Evolutionary conservation across 2,329 filamentous ascomycete genomes (phyloP), one percentile per base, ranked within the genome.

Genomic region (Polychaeton citri): DNA sequence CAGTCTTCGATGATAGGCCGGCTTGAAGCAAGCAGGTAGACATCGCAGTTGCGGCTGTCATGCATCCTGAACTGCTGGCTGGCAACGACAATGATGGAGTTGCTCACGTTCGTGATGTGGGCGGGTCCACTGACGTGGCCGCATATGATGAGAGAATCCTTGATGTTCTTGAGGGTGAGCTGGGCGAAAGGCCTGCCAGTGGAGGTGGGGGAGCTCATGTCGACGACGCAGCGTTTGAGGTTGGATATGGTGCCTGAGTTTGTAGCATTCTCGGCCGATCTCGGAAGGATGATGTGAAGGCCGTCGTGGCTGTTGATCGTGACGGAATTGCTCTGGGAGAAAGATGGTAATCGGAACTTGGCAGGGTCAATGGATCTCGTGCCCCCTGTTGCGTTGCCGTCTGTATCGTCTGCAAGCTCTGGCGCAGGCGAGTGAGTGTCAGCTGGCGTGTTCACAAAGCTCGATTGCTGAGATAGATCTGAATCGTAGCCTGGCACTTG

Each of bases 1-100:
- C 88, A 96, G 46, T 90, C 80, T 59, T 98, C 90, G 44, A 98
- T 93, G 48, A 98, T 95, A 0, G 90, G 90, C 42, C 86, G 76
- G 49, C 83, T 90, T 53, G 82, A 87, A 45, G 79, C 72, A 10
- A 16, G 30, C 39, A 98, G 65, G 55, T 96, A 96, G 8, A 98
- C 69, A 45, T 84, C 76, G 21, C 92, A 81, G 41, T 86, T 72
- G 31, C 64, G 68, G 52, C 84, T 92, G 45, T 88, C 81, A 55
- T 98, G 90, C 65, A 98, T 88, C 16, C 90, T 74, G 50, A 94
- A 85, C 58, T 98, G 90, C n/a, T 81, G 72, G 35, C 83, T 81
- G 5, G 74, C 69, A 2, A 94, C 76, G 0, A 95, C 75, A 10
- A 93, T 59, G n/a, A 85, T 72, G 43, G 78, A 82, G 48, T 84